phyloP scores from a whole-genome alignment of 306 rosid species.

The Gastrolobium bilobum region DNA sequence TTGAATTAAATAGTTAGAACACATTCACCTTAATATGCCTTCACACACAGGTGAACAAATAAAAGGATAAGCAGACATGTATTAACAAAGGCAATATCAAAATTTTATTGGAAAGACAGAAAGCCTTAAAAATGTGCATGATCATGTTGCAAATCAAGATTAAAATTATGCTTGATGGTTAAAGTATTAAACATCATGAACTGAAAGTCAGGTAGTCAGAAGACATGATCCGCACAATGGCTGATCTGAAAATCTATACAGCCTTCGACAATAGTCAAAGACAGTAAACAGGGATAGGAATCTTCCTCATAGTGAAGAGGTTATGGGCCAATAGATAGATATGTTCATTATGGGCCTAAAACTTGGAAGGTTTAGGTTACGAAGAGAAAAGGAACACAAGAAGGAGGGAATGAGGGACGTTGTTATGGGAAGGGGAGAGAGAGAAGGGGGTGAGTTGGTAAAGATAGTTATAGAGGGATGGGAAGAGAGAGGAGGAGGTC shows the following conservation, averaged over 20 bases:
- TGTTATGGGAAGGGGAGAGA: background rate
- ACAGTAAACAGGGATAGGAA: background rate
- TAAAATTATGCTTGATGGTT: slow-evolving; percentile 31
- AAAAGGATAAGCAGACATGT: background rate
- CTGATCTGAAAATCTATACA: slow-evolving; percentile 10
- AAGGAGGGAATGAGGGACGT: slow-evolving; percentile 6
- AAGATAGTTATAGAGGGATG: background rate
- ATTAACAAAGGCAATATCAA: slow-evolving; percentile 3
- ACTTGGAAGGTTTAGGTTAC: background rate
- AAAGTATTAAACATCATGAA: slow-evolving; percentile 4
- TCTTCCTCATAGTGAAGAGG: background rate
- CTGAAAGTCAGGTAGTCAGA: slow-evolving; percentile 22
- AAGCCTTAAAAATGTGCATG: slow-evolving; percentile 3
- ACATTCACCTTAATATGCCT: slow-evolving; percentile 22
- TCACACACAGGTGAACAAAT: slow-evolving; percentile 5
- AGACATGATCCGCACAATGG: background rate
- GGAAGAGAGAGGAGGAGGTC: background rate
- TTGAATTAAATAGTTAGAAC: background rate
- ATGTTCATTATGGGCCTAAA: slow-evolving; percentile 9
- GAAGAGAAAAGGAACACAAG: background rate
- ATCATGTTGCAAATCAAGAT: background rate
- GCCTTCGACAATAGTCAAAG: background rate
- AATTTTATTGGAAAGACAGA: slow-evolving; percentile 9
- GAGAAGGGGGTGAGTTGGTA: background rate
- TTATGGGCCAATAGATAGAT: slow-evolving; percentile 5